These are phyloP conservation scores for Vishniacozyma victoriae DNA, from an alignment of 768 basidiomycete genomes.

Conservation along the genomic window DNA sequence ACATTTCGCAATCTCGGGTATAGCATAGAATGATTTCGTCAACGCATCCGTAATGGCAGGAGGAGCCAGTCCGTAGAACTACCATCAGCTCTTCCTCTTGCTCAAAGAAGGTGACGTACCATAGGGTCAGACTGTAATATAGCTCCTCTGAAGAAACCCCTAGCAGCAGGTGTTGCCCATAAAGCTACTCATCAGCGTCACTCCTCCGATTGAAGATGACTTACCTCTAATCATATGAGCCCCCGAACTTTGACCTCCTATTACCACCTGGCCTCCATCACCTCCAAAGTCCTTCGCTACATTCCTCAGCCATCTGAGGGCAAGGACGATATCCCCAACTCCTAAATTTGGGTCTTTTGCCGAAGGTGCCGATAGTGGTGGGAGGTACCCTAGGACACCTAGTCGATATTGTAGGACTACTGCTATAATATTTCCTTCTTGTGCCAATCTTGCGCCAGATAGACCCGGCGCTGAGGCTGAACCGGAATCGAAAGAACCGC, in stretches of 20 bases:
- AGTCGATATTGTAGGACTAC: conserved; percentile 72
- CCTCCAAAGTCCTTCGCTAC: conserved; percentile 63
- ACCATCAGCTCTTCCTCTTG: conserved; percentile 4
- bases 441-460: conserved; percentile 69
- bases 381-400: conserved; percentile 60
- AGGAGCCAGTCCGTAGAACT: conserved; percentile 70
- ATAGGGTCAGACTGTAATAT: conserved; percentile 85
- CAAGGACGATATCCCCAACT: conserved; percentile 56
- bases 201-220: conserved; percentile 2
- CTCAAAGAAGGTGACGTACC: conserved; percentile 50
- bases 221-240: conserved; percentile 63
- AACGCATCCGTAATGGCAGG: conserved; percentile 55
- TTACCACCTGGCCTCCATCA: conserved; percentile 54
- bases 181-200: conserved; percentile 51
- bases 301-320: conserved; percentile 59
- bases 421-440: conserved; percentile 64
- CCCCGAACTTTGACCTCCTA: conserved; percentile 79
- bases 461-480: conserved; percentile 66
- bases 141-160: conserved; percentile 65
- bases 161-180: conserved; percentile 65
- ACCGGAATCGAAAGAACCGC: conserved; percentile 71
- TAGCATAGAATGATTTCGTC: conserved; percentile 47
- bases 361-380: conserved; percentile 50
- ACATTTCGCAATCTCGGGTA: conserved; percentile 26
- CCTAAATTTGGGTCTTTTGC: conserved; percentile 52